Percentiles rank a stretch among this genome's conserved stretches.
phyloP scores from a whole-genome alignment of 371 early-diverging fungal species.

The Lichtheimia ornata region DNA sequence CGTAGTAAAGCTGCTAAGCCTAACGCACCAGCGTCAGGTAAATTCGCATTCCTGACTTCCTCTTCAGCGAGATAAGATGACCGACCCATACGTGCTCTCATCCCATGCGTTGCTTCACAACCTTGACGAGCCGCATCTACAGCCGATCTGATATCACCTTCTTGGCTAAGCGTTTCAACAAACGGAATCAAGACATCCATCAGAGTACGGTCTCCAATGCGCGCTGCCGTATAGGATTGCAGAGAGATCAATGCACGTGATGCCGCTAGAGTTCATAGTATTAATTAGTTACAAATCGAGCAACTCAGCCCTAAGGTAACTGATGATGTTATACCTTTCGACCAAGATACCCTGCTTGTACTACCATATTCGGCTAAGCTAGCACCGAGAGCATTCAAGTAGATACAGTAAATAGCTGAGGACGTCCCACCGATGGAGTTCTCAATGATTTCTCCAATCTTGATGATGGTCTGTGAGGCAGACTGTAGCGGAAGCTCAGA shows the following conservation, averaged over 20 bases:
- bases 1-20: constrained; percentile 60
- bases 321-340: constrained; percentile 14
- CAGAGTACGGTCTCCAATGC: constrained; percentile 78
- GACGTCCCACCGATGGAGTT: constrained; percentile 78
- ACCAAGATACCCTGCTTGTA: constrained; percentile 9
- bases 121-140: constrained; percentile 60
- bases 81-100: constrained; percentile 70
- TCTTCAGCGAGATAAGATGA: constrained; percentile 67
- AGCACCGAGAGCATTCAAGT: constrained; percentile 71
- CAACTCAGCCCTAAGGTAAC: too few relatives aligned
- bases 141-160: constrained; percentile 40
- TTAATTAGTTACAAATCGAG: too few relatives aligned
- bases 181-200: constrained; percentile 80
- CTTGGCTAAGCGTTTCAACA: constrained; percentile 44
- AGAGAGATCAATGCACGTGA: constrained; percentile 60
- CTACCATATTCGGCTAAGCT: constrained; percentile 21
- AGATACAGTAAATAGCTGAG: constrained; percentile 77
- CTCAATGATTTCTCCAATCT: constrained; percentile 68
- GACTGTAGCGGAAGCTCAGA: constrained; percentile 21
- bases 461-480: constrained; percentile 27
- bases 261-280: constrained; percentile 21
- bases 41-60: constrained; percentile 35
- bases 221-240: constrained; percentile 71
- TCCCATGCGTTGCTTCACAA: constrained; percentile 55
- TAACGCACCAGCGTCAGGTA: constrained; percentile 75